Conservation (phyloP, 495 filamentous ascomycete species). For the Aspergillus bridgeri region DNA sequence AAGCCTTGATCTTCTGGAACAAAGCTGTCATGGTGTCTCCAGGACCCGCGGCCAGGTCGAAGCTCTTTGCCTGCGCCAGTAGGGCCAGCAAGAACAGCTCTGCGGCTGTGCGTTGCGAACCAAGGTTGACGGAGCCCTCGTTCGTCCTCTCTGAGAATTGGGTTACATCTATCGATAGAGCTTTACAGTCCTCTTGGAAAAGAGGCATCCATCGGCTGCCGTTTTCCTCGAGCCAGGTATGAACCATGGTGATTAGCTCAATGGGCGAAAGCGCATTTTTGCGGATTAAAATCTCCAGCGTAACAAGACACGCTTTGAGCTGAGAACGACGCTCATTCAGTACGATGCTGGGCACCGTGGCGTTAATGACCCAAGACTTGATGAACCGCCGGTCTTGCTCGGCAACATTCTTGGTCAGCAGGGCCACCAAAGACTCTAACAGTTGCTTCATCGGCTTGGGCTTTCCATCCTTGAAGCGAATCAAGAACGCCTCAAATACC, state of each 20-base stretch:
- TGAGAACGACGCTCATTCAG: conserved; percentile 39
- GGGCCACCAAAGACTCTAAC: conserved; percentile 53
- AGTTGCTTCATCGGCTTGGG: conserved; percentile 74
- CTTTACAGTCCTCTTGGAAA: conserved; percentile 31
- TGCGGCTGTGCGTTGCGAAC: conserved; percentile 18
- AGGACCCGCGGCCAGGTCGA: conserved; percentile 60
- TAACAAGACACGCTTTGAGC: conserved; percentile 39
- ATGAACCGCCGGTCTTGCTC: conserved; percentile 21
- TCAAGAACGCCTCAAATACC: conserved; percentile 67
- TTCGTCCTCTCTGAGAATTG: conserved; percentile 12
- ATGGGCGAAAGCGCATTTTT: conserved; percentile 29
- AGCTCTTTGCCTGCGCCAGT: conserved; percentile 35
- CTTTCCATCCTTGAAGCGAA: conserved; percentile 69
- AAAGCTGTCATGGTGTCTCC: conserved; percentile 62
- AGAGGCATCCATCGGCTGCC: conserved; percentile 27
- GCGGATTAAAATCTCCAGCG: conserved; percentile 41
- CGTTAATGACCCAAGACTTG: conserved; percentile 20
- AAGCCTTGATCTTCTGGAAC: conserved; percentile 44
- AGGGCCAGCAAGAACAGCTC: conserved; percentile 37
- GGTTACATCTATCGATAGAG: conserved; percentile 22
- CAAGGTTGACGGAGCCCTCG: conserved; percentile 7
- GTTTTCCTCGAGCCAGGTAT: conserved; percentile 33
- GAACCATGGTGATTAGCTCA: conserved; percentile 31
- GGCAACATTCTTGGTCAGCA: conserved; percentile 49
- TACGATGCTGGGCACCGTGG: conserved; percentile 35